phyloP scores from a whole-genome alignment of 228 moss, liverwort and hornwort species.

The Sphagnum fallax region DNA sequence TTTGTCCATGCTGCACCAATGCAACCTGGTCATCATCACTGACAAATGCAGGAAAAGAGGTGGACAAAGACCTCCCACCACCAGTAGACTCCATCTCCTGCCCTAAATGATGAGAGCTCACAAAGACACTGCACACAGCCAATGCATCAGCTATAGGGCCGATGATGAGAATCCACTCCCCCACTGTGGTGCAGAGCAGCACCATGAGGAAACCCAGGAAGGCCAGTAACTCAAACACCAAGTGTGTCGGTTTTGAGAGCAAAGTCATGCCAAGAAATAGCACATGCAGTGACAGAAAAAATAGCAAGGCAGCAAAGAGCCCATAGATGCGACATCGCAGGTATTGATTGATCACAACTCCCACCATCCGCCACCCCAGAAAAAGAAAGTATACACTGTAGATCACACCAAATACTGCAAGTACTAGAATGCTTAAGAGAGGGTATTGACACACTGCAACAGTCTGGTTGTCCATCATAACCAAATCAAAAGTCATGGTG shows the following conservation, averaged over 20 bases:
- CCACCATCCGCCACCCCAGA: conserved; percentile 86
- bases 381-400: conserved; percentile 76
- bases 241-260: conserved; percentile 55
- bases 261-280: conserved; percentile 78
- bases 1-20: conserved; percentile 44
- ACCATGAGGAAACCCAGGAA: conserved; percentile 83
- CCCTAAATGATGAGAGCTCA: conserved; percentile 38
- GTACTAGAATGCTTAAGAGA: conserved; percentile 77
- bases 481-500: conserved; percentile 69
- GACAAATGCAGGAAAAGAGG: conserved; percentile 63
- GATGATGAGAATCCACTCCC: conserved; percentile 82
- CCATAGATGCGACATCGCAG: conserved; percentile 75
- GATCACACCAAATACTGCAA: conserved; percentile 68
- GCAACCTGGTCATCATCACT: conserved; percentile 63
- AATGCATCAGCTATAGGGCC: conserved; percentile 90
- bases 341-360: conserved; percentile 81
- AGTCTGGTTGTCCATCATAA: conserved; percentile 30
- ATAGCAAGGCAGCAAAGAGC: conserved; percentile 62
- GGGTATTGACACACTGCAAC: conserved; percentile 87
- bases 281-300: conserved; percentile 81
- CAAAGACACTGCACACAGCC: conserved; percentile 26
- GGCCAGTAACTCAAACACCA: conserved; percentile 74
- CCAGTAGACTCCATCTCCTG: conserved; percentile 36
- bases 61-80: conserved; percentile 26
- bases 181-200: conserved; percentile 82